A percentile compares a stretch with the other conserved stretches of the same genome.
phyloP scores from a whole-genome alignment of 2,329 filamentous ascomycete species.

The Microcera coccophila region DNA sequence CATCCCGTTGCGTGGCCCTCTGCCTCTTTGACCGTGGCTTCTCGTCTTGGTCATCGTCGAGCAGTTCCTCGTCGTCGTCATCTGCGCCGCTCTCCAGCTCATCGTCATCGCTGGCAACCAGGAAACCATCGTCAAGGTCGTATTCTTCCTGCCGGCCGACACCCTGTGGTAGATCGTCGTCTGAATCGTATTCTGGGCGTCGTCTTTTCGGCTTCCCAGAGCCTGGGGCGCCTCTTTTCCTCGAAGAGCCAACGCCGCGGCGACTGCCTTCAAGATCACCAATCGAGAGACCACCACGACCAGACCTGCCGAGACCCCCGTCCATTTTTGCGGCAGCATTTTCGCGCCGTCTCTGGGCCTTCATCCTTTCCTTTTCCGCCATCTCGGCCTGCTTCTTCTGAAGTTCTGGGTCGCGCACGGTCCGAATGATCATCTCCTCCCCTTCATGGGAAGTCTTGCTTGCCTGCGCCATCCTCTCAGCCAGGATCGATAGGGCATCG shows the following conservation, averaged over 20 bases:
- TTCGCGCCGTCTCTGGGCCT: conserved; percentile 62
- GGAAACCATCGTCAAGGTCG: conserved; percentile 74
- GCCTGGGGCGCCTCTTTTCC: conserved; percentile 52
- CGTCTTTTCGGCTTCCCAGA: conserved; percentile 50
- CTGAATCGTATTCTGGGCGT: conserved; percentile 68
- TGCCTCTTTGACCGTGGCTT: conserved; percentile 47
- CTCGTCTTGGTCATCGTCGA: conserved; percentile 53
- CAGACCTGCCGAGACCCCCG: conserved; percentile 49
- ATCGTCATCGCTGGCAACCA: conserved; percentile 72
- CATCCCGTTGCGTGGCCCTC: conserved; percentile 47
- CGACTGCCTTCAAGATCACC: conserved; percentile 65
- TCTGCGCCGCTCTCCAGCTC: conserved; percentile 59
- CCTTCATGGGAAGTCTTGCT: conserved; percentile 53
- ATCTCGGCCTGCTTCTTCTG: conserved; percentile 69
- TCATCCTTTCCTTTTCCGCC: conserved; percentile 69
- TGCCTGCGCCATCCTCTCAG: conserved; percentile 62
- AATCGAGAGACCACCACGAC: conserved; percentile 59
- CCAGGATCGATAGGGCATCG: conserved; percentile 65
- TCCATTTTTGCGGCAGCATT: conserved; percentile 63
- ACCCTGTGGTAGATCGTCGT: conserved; percentile 64
- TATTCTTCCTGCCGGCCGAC: conserved; percentile 67
- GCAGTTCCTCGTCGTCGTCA: conserved; percentile 59
- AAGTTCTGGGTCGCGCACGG: conserved; percentile 70
- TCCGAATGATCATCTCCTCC: conserved; percentile 65
- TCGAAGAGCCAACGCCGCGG: conserved; percentile 43